phyloP scores from a whole-genome alignment of 805 yeast species.

The Allodekkera sacchari region DNA sequence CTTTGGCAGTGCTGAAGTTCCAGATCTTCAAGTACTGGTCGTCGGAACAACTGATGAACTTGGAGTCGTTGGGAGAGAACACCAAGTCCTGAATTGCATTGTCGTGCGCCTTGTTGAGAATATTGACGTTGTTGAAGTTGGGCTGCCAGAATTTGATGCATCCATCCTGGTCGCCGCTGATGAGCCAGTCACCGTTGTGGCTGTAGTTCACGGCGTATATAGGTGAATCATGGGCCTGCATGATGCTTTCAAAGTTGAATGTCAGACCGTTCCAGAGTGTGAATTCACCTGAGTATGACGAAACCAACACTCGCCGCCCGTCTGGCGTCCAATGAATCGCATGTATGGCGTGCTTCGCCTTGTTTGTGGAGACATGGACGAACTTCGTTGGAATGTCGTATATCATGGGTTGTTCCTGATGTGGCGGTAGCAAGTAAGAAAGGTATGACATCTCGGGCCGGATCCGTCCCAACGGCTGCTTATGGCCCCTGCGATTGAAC shows the following conservation, averaged over 20 bases:
- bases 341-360: constrained; percentile 84
- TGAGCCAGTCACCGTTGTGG: constrained; percentile 88
- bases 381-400: constrained; percentile 71
- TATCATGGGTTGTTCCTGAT: constrained; percentile 37
- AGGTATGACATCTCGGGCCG: constrained; percentile 66
- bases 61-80: constrained; percentile 83
- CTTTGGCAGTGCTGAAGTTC: constrained; percentile 85
- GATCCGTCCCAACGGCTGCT: constrained; percentile 37
- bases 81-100: constrained; percentile 82
- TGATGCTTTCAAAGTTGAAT: constrained; percentile 90
- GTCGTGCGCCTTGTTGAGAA: constrained; percentile 58
- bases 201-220: constrained; percentile 73
- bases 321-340: constrained; percentile 96
- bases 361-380: constrained; percentile 85
- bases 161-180: constrained; percentile 93
- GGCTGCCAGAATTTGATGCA: constrained; percentile 95
- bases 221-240: constrained; percentile 97
- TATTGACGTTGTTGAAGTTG: constrained; percentile 91
- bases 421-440: constrained; percentile 57
- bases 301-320: constrained; percentile 83
- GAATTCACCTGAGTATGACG: constrained; percentile 90
- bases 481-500: constrained; percentile 28
- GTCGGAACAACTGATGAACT: constrained; percentile 91
- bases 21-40: constrained; percentile 87
- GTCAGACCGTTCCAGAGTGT: constrained; percentile 96